Evolutionary conservation across 257 asterid species (phyloP), one percentile per base, ranked within the genome.

Genomic region (Solanum sparsipilum): DNA sequence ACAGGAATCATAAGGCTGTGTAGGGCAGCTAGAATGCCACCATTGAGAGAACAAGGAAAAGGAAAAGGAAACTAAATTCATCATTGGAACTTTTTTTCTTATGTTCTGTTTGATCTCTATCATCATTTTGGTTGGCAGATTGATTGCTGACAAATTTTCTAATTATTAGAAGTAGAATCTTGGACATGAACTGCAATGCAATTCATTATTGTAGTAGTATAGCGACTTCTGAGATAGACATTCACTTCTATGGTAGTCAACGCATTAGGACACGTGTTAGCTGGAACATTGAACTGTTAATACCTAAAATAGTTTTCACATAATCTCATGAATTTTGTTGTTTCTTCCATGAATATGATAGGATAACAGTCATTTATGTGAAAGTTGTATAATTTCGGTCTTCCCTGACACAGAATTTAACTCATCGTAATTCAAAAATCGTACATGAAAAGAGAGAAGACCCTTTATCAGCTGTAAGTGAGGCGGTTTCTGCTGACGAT

Each of bases 401-500:
- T 82, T 82, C 38, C 85, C 29, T 48, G 86, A 82, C 31, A 20
- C 86, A 82, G 86, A 29, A 48, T 82, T 82, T 48, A 82, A 48
- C 70, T 48, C 44, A 48, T 48, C 70, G 2, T 48, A 48, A 82
- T 82, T 82, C 86, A 48, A 82, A 29, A 29, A 48, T 29, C 29
- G 9, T 82, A 39, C 84, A 60, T 46, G 85, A 86, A 88, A 94
- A 95, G 96, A 90, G 98, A 92, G 91, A 91, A 86, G 92, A 91
- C 71, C 87, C 90, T 58, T 87, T 89, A 87, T 75, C 91, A 68
- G 93, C 91, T 63, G 96, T 91, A 90, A 93, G 85, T 20, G 98
- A 95, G 92, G 91, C 91, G 31, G 91, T 90, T 85, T 90, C 95
- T 90, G 88, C 93, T 70, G 93, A 93, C 84, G 96, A 97, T 75